phyloP scores from a whole-genome alignment of 2,329 filamentous ascomycete species.

The Fusarium sp. region DNA sequence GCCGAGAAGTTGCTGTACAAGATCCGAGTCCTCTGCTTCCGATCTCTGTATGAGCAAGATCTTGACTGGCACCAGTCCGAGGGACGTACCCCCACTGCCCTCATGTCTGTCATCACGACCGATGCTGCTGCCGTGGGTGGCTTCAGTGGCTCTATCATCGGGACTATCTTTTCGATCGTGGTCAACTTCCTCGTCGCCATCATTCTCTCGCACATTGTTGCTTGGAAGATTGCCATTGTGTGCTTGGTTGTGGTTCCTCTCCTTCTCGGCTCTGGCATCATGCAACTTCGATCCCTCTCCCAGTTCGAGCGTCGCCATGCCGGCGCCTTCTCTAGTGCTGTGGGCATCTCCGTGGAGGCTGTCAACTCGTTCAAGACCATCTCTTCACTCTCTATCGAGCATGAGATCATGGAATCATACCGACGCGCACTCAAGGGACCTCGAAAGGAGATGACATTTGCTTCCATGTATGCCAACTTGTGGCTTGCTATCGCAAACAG shows the following conservation, averaged over 20 bases:
- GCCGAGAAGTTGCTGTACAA: conserved; percentile 75
- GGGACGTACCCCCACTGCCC: conserved; percentile 68
- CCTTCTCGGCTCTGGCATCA: conserved; percentile 75
- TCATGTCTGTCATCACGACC: conserved; percentile 76
- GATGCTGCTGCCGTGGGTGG: conserved; percentile 76
- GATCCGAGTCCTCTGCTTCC: conserved; percentile 72
- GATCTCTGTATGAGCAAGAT: conserved; percentile 74
- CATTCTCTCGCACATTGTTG: conserved; percentile 76
- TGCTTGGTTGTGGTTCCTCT: conserved; percentile 76
- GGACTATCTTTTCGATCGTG: conserved; percentile 74
- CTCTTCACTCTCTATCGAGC: conserved; percentile 65
- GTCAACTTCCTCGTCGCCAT: conserved; percentile 77
- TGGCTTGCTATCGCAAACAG: conserved; percentile 72
- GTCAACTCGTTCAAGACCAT: conserved; percentile 75
- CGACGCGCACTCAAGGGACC: conserved; percentile 61
- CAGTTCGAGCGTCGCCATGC: conserved; percentile 73
- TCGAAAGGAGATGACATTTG: conserved; percentile 65
- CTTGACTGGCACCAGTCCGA: conserved; percentile 78
- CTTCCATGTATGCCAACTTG: conserved; percentile 64
- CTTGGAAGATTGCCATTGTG: conserved; percentile 82
- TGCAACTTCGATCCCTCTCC: conserved; percentile 73
- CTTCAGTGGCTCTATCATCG: conserved; percentile 77
- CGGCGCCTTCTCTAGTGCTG: conserved; percentile 72
- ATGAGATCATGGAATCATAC: conserved; percentile 65
- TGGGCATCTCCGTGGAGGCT: conserved; percentile 74